Base-by-base conservation (phyloP, 768 basidiomycete genomes). In the Auricularia sp. region DNA sequence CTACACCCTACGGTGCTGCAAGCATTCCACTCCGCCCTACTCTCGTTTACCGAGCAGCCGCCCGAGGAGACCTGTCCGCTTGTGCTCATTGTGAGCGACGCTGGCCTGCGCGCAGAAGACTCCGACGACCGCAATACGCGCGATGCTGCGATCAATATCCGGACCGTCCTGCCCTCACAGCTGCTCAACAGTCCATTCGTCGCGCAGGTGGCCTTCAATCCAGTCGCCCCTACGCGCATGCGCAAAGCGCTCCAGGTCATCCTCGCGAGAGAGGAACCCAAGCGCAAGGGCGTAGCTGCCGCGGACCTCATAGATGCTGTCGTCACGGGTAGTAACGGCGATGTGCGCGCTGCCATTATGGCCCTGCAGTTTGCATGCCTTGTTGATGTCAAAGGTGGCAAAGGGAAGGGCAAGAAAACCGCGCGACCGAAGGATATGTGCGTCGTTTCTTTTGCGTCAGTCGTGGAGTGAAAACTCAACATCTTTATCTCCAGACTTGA, bases 311-410 rank as follows among this genome's bases (percentile, higher is more conserved):
- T 97, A 0, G 88, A 96, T 62, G 74, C 86, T 21, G 82, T 98
- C 65, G 83, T 94, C 3, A 84, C 87, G 61, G 84, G 89, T 1
- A 82, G 90, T 3, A 89, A 90, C 70, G 97, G 97, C 0, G 97
- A 99, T 71, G 90, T 99, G 43, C 81, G 97, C 53, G 91, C 90
- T 64, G 96, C 95, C 0, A 83, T 98, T 66, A 98, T 96, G 86
- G 87, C 89, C 0, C 79, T 98, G 6, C 91, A 99, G 71, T 94
- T 99, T 70, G 84, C 87, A 1, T 96, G 81, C 72, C 73, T 83
- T 18, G 74, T 78, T 21, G 74, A 80, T 47, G 65, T 73, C 23
- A 66, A 71, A 1, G 51, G 67, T 11, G 21, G 67, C 64, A 34
- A 70, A 69, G 59, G 62, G n/a, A 69, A 69, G 16, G 70, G 68